Base-by-base conservation (phyloP, 2,329 filamentous ascomycete species). In the Emmonsia crescens region DNA sequence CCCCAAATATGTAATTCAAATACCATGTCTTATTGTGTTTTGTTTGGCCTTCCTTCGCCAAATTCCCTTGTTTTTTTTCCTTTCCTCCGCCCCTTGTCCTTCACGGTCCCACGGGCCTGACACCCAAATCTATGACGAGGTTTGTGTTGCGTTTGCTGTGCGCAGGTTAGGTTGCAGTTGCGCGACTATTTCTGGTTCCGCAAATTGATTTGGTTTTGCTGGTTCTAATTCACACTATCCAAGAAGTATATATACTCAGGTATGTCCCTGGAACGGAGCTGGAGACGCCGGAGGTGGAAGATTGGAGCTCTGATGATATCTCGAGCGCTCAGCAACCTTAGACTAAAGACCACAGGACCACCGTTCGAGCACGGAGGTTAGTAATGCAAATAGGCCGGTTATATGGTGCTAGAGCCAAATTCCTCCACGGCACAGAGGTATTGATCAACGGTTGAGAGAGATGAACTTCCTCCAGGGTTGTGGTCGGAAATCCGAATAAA, bases 1-100 rank as follows among this genome's bases (percentile, higher is more conserved):
- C 92, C 92, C 88, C 92, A 96, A 70, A 96, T 83, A 76, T 96
- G 89, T 63, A 99, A 83, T 76, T 93, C 84, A 57, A 91, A 77
- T 65, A 84, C 79, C 79, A 82, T 83, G 61, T 62, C 68, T 70
- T 64, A 63, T n/a, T 55, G 46, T 21, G 16, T 31, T 36, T 9
- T 51, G 14, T 51, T n/a, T 57, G 12, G 24, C 21, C 36, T 29
- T 29, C 21, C 6, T 36, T n/a, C 19, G 2, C 3, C 51, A 31
- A 12, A 16, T 31, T 38, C 52, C 33, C 31, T 38, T 24, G 31
- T 48, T 48, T 6, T 48, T 27, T 12, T 48, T 48, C 46, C 46
- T 24, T 48, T 48, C 21, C 46, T 27, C 46, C 46, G 2, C 12
- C 12, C 21, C 21, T 24, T 48, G 6, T n/a, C 44, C 21, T 48